Conservation (phyloP, 164 flowering plant species). For the Saururus chinensis region DNA sequence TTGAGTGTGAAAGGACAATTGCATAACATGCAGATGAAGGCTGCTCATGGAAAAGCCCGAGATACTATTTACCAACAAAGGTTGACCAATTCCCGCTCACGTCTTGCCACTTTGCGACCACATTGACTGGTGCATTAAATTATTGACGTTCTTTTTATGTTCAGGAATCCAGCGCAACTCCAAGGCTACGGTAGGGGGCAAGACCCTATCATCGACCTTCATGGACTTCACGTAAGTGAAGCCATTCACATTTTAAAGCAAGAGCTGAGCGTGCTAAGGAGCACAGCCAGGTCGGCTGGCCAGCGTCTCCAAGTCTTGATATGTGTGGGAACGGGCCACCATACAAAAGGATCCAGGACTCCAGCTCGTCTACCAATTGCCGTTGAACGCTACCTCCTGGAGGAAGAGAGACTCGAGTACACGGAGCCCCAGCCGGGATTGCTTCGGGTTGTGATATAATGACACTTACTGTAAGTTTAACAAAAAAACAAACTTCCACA, state of each 20-base stretch:
- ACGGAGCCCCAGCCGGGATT: constrained; percentile 90
- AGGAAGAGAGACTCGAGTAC: constrained; percentile 82
- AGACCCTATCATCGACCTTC: constrained; percentile 84
- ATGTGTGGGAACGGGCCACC: constrained; percentile 95
- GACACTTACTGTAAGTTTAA: constrained; percentile 24
- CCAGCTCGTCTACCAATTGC: constrained; percentile 87
- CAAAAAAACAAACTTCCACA: constrained; percentile 22
- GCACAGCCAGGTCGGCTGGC: constrained; percentile 60
- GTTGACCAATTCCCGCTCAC: constrained; percentile 26
- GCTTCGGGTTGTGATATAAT: constrained; percentile 84
- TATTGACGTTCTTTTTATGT: not conserved
- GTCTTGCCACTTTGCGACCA: not conserved
- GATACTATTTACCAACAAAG: constrained; percentile 92
- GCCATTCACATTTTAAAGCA: constrained; percentile 79
- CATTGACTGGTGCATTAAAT: not conserved
- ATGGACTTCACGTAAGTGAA: constrained; percentile 86
- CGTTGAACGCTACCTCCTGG: constrained; percentile 74
- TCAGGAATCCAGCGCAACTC: constrained; percentile 58
- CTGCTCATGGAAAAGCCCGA: constrained; percentile 91
- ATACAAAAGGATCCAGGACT: constrained; percentile 83
- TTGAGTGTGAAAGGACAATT: constrained; percentile 80
- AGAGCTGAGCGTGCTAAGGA: constrained; percentile 56
- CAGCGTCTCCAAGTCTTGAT: constrained; percentile 73
- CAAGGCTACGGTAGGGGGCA: constrained; percentile 48
- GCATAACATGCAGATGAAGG: constrained; percentile 92